These are phyloP conservation scores for Sechiopsis laciniata DNA, from an alignment of 306 rosid genomes.

Conservation along the genomic window DNA sequence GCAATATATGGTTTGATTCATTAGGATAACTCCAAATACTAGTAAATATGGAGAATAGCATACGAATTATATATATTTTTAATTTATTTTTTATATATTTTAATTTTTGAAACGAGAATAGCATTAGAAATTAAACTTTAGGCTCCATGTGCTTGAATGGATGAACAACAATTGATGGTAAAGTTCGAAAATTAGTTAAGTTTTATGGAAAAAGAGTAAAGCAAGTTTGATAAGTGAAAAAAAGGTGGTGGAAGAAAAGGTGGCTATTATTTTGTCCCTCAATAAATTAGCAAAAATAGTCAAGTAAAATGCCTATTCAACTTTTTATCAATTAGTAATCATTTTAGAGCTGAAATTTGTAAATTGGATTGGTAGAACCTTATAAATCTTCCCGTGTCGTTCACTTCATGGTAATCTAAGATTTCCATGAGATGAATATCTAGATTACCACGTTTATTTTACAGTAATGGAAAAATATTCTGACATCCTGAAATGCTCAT, in stretches of 20 bases:
- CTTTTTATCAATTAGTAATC: background rate
- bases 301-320: background rate
- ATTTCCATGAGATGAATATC: too few species aligned
- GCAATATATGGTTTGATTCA: too few species aligned
- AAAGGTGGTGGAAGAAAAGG: conserved; percentile 1
- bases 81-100: too few species aligned
- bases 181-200: background rate
- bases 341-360: background rate
- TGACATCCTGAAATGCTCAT: too few species aligned
- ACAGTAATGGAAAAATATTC: too few species aligned
- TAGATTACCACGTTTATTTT: too few species aligned
- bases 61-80: too few species aligned
- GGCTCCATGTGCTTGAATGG: background rate
- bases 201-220: background rate
- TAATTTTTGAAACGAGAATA: too few species aligned
- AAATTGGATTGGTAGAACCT: background rate
- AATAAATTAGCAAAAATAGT: background rate
- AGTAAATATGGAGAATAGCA: background rate
- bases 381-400: too few species aligned
- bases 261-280: background rate
- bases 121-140: background rate
- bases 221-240: background rate
- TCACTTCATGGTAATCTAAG: too few species aligned
- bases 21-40: background rate
- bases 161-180: background rate